Percentiles rank a stretch among this genome's conserved stretches.
These are phyloP conservation scores for Eucalyptus lansdowneana DNA, from an alignment of 345 rosid species.

Conservation along the genomic window DNA sequence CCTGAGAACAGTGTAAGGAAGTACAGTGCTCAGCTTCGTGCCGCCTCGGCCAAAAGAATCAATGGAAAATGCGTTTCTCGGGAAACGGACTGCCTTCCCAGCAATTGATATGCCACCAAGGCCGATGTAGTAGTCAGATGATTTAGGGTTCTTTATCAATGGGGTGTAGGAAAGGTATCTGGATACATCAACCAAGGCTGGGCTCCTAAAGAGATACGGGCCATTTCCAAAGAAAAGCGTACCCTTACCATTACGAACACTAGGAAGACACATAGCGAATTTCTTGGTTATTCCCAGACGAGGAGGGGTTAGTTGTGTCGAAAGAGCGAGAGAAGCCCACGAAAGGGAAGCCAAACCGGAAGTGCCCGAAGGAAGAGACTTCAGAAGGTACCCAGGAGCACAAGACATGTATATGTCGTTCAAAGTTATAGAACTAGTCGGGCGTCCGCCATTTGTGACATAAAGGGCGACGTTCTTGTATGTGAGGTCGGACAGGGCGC, in stretches of 20 bases:
- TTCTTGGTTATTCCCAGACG: neutral
- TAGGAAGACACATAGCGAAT: neutral
- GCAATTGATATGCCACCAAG: slow-evolving; percentile 2
- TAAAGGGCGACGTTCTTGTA: neutral
- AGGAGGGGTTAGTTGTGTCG: neutral
- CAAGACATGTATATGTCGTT: neutral
- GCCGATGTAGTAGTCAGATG: neutral
- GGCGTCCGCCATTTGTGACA: slow-evolving; percentile 1
- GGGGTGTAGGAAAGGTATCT: slow-evolving; percentile 9
- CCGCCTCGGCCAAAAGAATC: slow-evolving; percentile 10
- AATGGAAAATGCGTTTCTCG: neutral
- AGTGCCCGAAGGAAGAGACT: neutral
- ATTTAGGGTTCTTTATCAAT: neutral
- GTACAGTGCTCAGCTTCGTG: slow-evolving; percentile 6
- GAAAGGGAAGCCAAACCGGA: neutral
- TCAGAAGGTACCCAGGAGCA: slow-evolving; percentile 3
- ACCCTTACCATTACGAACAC: neutral
- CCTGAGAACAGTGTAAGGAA: slow-evolving; percentile 11
- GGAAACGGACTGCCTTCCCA: neutral
- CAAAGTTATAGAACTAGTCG: neutral
- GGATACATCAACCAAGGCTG: neutral
- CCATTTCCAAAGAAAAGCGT: slow-evolving; percentile 15
- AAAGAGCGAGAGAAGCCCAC: neutral
- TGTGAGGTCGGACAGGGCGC: slow-evolving; percentile 3
- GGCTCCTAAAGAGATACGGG: slow-evolving; percentile 1